Base-by-base conservation (phyloP, 768 basidiomycete species). In the Holtermannia corniformis region DNA sequence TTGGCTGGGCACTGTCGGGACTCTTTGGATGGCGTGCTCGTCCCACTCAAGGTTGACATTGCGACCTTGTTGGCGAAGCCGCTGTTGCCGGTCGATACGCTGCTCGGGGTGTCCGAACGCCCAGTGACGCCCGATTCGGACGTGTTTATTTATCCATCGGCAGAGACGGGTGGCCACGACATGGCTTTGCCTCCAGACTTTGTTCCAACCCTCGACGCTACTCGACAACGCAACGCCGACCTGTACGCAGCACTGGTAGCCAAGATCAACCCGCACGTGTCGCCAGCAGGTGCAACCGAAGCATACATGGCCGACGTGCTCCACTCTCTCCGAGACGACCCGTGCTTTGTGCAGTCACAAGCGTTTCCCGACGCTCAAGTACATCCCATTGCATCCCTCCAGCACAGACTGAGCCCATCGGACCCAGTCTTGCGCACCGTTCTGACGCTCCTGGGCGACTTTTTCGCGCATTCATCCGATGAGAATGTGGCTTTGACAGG, bases 401-500 rank as follows among this genome's bases (percentile, higher is more conserved):
- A 85, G 63, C 89, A 93, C 65, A 78, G 79, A n/a, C 75, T 95
- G 25, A 83, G 84, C 57, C 79, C 84, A 51, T 81, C 82, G 56
- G 89, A 92, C 61, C 81, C 85, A 10, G 75, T 93, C 7, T 75
- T 92, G 19, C 79, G 81, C 2, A 73, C 79, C 22, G 65, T 93
- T 46, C 78, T 95, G 43, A 82, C 84, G 49, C 79, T 79, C 25
- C 69, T 93, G 27, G 75, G 85, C 48, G 77, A 76, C 54, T 93
- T 96, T 77, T 87, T 95, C 71, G 80, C 80, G 13, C 89, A 93
- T 58, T 77, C 84, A 0, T 82, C 91, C 12, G 86, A 91, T 59
- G 81, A 79, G 70, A 97, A 97, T 67, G 81, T 97, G 49, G 85
- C 85, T 0, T 72, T 97, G 57, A 95, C 88, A 3, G 87, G 87